These are phyloP conservation scores for Hymenoscyphus fraxineus DNA, from an alignment of 2,329 filamentous ascomycete species.

Conservation along the genomic window DNA sequence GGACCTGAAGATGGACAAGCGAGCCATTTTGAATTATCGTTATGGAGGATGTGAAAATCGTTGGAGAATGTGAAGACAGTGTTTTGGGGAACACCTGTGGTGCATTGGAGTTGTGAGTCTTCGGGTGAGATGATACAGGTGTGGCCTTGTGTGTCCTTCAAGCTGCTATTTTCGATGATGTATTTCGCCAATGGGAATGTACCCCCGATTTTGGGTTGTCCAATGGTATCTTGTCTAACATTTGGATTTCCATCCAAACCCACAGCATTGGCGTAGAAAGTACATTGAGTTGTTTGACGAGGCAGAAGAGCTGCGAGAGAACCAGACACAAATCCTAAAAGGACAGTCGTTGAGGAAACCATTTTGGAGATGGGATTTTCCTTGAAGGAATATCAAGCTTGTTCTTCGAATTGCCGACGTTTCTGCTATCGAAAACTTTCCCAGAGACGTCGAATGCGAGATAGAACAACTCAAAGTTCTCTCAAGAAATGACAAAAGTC, in stretches of 20 bases:
- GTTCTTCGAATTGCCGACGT: neutral
- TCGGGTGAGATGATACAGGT: slow-evolving; percentile 27
- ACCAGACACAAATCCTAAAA: neutral
- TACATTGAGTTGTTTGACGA: slow-evolving; percentile 25
- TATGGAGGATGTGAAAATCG: slow-evolving; percentile 21
- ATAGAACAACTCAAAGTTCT: neutral
- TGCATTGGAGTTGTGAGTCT: slow-evolving; percentile 28
- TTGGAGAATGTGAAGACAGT: slow-evolving; percentile 24
- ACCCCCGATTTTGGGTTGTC: slow-evolving; percentile 29
- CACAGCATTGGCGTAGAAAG: slow-evolving; percentile 26
- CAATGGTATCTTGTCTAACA: slow-evolving; percentile 23
- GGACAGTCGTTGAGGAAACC: neutral
- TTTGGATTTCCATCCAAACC: slow-evolving; percentile 22
- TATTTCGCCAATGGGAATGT: slow-evolving; percentile 24
- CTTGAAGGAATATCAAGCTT: neutral
- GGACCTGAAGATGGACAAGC: slow-evolving; percentile 30
- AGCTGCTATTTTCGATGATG: slow-evolving; percentile 20
- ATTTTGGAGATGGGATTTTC: neutral
- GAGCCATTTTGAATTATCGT: slow-evolving; percentile 22
- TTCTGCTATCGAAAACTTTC: neutral
- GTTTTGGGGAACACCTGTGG: slow-evolving; percentile 12
- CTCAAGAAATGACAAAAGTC: neutral
- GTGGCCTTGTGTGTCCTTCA: slow-evolving; percentile 24
- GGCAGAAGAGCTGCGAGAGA: slow-evolving; percentile 21
- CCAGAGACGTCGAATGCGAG: neutral